phyloP scores from a whole-genome alignment of 139 green algal species.

The Gonium pectorale region DNA sequence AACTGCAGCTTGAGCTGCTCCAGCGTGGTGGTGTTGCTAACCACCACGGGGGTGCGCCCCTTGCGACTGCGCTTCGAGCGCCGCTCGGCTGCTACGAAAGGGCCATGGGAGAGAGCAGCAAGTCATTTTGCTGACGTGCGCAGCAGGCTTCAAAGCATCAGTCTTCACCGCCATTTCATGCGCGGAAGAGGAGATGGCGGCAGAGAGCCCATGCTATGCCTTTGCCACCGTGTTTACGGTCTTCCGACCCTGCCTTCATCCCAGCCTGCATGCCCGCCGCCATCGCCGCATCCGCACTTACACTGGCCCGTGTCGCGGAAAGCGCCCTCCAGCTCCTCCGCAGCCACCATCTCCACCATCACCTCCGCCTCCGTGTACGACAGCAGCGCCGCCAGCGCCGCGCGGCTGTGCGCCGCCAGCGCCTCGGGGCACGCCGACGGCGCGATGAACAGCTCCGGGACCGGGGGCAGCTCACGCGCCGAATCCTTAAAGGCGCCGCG shows the following conservation, averaged over 20 bases:
- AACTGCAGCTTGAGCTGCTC: slow-evolving; percentile 65
- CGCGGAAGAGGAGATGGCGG: too few species aligned
- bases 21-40: slow-evolving; percentile 56
- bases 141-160: too few species aligned
- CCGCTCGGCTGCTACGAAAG: slow-evolving; percentile 51
- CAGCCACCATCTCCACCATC: slow-evolving; percentile 62
- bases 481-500: background rate
- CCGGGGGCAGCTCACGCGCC: background rate
- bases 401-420: background rate
- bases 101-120: background rate
- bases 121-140: too few species aligned
- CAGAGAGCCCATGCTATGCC: too few species aligned
- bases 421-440: slow-evolving; percentile 17
- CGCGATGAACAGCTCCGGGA: background rate
- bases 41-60: slow-evolving; percentile 50
- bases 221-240: too few species aligned
- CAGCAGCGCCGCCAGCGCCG: background rate
- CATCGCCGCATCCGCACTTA: background rate
- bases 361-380: slow-evolving; percentile 52
- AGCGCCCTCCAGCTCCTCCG: slow-evolving; percentile 19
- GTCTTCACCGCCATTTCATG: too few species aligned
- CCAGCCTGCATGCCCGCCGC: too few species aligned
- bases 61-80: slow-evolving; percentile 64
- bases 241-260: too few species aligned
- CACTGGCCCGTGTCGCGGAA: background rate